Evolutionary conservation across 2,329 filamentous ascomycete species (phyloP).

Genomic region (Erysiphe pulchra): DNA sequence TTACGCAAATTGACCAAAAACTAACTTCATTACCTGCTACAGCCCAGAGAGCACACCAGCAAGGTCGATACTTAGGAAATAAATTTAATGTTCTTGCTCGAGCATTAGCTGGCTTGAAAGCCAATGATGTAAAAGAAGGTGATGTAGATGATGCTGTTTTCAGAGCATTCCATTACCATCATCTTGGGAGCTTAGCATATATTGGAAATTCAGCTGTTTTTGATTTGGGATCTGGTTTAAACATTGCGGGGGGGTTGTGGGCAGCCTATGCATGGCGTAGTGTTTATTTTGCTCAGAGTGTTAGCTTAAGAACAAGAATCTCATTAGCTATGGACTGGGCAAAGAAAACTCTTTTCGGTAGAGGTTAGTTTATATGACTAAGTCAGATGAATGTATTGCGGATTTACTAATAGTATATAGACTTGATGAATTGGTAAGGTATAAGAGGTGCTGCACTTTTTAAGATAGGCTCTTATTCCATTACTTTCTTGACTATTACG

Average conservation of each 20-base stretch:
- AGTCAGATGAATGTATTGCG: background rate
- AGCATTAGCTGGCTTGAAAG: slow-evolving; percentile 43
- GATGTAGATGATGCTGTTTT: slow-evolving; percentile 83
- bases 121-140: slow-evolving; percentile 66
- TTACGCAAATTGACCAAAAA: slow-evolving; percentile 82
- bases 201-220: slow-evolving; percentile 93
- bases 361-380: slow-evolving; percentile 31
- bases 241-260: slow-evolving; percentile 57
- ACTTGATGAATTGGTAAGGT: slow-evolving; percentile 4
- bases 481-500: too few relatives aligned
- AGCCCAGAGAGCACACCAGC: slow-evolving; percentile 86
- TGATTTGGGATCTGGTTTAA: slow-evolving; percentile 57
- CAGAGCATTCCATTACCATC: slow-evolving; percentile 81
- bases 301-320: slow-evolving; percentile 70
- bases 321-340: slow-evolving; percentile 95
- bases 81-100: slow-evolving; percentile 86
- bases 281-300: slow-evolving; percentile 92
- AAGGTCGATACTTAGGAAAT: slow-evolving; percentile 72
- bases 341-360: slow-evolving; percentile 84
- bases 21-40: slow-evolving; percentile 86
- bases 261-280: slow-evolving; percentile 92
- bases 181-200: slow-evolving; percentile 80
- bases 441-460: background rate
- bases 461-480: background rate
- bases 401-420: slow-evolving; percentile 1